These are phyloP conservation scores for Cadophora malorum DNA, from an alignment of 2,329 filamentous ascomycete genomes.

Conservation along the genomic window DNA sequence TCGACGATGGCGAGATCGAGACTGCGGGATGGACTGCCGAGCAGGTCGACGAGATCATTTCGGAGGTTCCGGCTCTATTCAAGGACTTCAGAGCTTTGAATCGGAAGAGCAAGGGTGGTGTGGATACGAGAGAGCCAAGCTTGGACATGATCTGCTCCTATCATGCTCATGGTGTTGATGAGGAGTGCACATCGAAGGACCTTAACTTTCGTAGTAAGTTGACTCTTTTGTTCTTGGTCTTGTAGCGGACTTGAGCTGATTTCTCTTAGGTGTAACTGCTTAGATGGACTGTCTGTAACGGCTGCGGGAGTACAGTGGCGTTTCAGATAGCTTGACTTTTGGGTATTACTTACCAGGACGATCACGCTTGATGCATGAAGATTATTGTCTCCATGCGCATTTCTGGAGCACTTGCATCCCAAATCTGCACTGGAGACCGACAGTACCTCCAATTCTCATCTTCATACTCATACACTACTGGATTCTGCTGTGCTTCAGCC, in stretches of 20 bases:
- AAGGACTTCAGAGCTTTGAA: constrained; percentile 21
- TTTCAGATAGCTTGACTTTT: not conserved
- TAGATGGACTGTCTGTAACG: not conserved
- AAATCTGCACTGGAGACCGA: not conserved
- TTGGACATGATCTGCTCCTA: constrained; percentile 12
- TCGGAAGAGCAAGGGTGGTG: constrained; percentile 16
- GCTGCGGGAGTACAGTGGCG: not conserved
- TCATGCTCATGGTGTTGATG: constrained; percentile 11
- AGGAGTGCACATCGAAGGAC: constrained; percentile 2
- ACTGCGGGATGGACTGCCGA: constrained; percentile 8
- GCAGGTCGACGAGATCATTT: constrained; percentile 1
- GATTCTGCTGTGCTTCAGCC: not conserved
- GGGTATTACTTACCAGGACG: not conserved
- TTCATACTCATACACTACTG: not conserved
- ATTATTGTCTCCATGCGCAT: not conserved
- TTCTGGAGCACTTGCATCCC: not conserved
- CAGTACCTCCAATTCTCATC: not conserved
- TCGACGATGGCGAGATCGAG: constrained; percentile 17
- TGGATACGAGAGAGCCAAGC: not conserved
- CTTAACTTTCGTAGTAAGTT: constrained; percentile 5
- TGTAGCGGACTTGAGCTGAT: not conserved
- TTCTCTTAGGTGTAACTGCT: not conserved
- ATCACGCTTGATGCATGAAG: not conserved
- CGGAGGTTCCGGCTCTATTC: constrained; percentile 8
- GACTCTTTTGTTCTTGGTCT: not conserved